phyloP scores from a whole-genome alignment of 352 stramenopile species.

The Phytophthora lateralis region DNA sequence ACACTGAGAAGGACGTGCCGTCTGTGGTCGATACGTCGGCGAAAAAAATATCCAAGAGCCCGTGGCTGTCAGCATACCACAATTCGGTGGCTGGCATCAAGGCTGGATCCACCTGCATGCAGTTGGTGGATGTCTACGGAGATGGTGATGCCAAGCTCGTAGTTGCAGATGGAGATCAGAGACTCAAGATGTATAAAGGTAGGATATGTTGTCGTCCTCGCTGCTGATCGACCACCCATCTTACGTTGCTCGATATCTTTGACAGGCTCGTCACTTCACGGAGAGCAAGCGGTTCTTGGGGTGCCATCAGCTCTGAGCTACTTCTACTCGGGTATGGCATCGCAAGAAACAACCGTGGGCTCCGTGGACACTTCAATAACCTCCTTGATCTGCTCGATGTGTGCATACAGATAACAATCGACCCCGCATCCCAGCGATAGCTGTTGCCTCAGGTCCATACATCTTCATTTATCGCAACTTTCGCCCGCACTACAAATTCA shows the following conservation, averaged over 20 bases:
- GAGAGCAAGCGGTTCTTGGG: constrained; percentile 82
- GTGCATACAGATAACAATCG: constrained; percentile 51
- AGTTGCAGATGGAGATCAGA: constrained; percentile 77
- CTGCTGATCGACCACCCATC: not conserved
- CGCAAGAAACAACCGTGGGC: not conserved
- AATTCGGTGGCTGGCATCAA: constrained; percentile 91
- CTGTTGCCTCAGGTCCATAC: constrained; percentile 83
- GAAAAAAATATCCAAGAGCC: constrained; percentile 44
- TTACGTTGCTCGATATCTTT: not conserved
- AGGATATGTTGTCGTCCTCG: not conserved
- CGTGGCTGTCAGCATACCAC: constrained; percentile 90
- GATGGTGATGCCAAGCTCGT: constrained; percentile 85
- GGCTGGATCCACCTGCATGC: constrained; percentile 74
- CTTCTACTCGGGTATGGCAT: constrained; percentile 66
- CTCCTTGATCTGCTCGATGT: not conserved
- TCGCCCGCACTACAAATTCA: constrained; percentile 92
- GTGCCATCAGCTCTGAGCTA: constrained; percentile 69
- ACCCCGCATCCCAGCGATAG: constrained; percentile 81
- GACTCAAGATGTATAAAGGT: constrained; percentile 91
- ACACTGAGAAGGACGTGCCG: constrained; percentile 26
- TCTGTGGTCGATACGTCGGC: constrained; percentile 8
- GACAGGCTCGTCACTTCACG: constrained; percentile 71
- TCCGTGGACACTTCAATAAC: not conserved
- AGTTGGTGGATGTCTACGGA: constrained; percentile 82
- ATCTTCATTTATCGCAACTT: constrained; percentile 94